These are phyloP conservation scores for Prinsepia uniflora DNA, from an alignment of 306 rosid genomes.

Conservation along the genomic window DNA sequence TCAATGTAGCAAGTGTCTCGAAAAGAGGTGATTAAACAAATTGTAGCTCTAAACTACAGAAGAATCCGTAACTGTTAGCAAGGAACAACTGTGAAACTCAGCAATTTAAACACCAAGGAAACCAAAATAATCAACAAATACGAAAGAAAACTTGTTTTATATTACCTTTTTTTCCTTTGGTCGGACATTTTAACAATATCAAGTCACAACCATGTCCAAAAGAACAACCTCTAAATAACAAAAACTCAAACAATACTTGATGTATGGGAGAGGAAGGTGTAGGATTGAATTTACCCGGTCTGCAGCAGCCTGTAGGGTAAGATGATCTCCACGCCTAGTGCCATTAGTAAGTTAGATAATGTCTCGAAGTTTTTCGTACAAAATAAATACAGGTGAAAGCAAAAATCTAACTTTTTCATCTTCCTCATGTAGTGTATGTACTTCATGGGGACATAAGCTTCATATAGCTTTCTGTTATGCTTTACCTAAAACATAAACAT, in stretches of 20 bases:
- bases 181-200: not conserved
- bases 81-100: conserved; percentile 11
- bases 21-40: conserved; percentile 85
- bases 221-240: not conserved
- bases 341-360: conserved; percentile 25
- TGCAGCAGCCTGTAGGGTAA: conserved; percentile 94
- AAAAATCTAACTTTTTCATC: conserved; percentile 84
- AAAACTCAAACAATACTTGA: not conserved
- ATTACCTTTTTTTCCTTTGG: not conserved
- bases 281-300: conserved; percentile 63
- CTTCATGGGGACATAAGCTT: conserved; percentile 83
- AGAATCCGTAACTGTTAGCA: conserved; percentile 31
- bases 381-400: conserved; percentile 31
- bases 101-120: not conserved
- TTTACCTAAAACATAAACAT: conserved; percentile 54
- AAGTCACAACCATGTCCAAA: not conserved
- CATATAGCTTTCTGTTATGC: conserved; percentile 69
- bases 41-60: conserved; percentile 77
- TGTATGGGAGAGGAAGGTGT: not conserved
- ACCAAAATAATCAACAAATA: not conserved
- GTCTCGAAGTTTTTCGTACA: conserved; percentile 24
- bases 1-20: conserved; percentile 85
- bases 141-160: not conserved
- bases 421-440: conserved; percentile 75
- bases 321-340: conserved; percentile 91